Evolutionary conservation across 306 rosid genomes (phyloP).

Genomic region (Vachellia pachyceras): DNA sequence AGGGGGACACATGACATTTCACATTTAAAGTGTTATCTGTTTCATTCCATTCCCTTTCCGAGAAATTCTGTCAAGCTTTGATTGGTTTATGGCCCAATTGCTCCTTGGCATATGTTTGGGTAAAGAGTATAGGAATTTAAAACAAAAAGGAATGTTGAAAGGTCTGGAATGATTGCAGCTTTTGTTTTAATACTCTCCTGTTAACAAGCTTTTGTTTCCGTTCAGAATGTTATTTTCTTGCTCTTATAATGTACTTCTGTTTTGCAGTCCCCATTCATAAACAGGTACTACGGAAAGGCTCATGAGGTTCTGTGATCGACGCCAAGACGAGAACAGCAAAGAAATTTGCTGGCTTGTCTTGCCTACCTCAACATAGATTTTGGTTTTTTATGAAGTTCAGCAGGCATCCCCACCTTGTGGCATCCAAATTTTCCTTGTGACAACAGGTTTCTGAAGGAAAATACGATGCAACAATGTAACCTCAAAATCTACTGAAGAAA

Average conservation of each 20-base stretch:
- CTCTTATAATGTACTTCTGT: not conserved
- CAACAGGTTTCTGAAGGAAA: constrained; percentile 19
- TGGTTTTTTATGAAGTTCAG: constrained; percentile 10
- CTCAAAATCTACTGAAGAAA: constrained; percentile 21
- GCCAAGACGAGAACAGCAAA: constrained; percentile 7
- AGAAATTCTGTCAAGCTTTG: not conserved
- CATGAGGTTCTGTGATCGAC: constrained; percentile 61
- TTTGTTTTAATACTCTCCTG: not conserved
- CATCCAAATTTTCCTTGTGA: not conserved
- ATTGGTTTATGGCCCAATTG: not conserved
- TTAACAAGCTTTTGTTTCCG: not conserved
- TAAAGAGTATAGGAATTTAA: not conserved
- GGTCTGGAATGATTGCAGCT: not conserved
- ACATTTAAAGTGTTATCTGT: not conserved
- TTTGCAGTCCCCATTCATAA: constrained; percentile 72
- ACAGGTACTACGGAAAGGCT: constrained; percentile 82
- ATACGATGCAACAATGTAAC: constrained; percentile 43
- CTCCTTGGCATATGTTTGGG: not conserved
- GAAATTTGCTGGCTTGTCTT: constrained; percentile 6
- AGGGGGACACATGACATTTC: not conserved
- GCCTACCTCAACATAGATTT: constrained; percentile 14
- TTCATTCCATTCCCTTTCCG: not conserved
- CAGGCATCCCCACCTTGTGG: constrained; percentile 41
- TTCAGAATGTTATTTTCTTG: no score
- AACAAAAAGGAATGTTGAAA: not conserved